A percentile compares a stretch with the other conserved stretches of the same genome.
Conservation (phyloP, 2,329 filamentous ascomycete species). For the Trichocomaceae sp. region DNA sequence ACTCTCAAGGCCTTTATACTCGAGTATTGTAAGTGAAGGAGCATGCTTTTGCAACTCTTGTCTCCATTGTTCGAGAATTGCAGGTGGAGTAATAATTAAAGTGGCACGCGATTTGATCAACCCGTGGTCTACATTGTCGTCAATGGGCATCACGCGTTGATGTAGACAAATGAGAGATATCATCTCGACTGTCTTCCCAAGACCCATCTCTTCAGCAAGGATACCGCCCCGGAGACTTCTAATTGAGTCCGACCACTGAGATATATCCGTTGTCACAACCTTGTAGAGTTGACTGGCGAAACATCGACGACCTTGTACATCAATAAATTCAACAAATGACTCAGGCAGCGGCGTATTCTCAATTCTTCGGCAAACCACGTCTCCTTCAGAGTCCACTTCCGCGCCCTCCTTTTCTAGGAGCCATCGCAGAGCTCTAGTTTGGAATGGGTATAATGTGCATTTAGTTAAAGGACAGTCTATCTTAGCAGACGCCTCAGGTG, state of each 20-base stretch:
- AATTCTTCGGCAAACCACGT: constrained; percentile 18
- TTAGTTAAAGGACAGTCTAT: constrained; percentile 30
- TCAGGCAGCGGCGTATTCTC: constrained; percentile 22
- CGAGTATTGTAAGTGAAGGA: constrained; percentile 49
- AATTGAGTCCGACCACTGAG: constrained; percentile 26
- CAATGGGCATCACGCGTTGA: constrained; percentile 19
- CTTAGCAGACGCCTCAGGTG: constrained; percentile 25
- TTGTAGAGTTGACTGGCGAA: constrained; percentile 40
- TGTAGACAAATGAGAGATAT: constrained; percentile 42
- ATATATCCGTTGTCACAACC: constrained; percentile 32
- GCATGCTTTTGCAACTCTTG: constrained; percentile 54
- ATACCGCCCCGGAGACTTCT: constrained; percentile 37
- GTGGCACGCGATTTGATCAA: constrained; percentile 47
- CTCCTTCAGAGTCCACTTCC: constrained; percentile 27
- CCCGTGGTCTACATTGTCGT: constrained; percentile 17
- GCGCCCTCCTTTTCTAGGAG: constrained; percentile 40
- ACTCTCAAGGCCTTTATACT: constrained; percentile 51
- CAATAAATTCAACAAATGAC: constrained; percentile 33
- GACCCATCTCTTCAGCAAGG: constrained; percentile 46
- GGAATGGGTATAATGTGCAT: constrained; percentile 44
- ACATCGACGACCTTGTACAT: constrained; percentile 33
- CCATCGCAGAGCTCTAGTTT: constrained; percentile 43
- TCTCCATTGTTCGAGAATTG: constrained; percentile 59
- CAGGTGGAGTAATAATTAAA: constrained; percentile 56
- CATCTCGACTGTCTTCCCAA: constrained; percentile 47